A percentile compares a stretch with the other conserved stretches of the same genome.
Conservation (phyloP, 2,329 filamentous ascomycete species). For the Microcyclosporella mali region DNA sequence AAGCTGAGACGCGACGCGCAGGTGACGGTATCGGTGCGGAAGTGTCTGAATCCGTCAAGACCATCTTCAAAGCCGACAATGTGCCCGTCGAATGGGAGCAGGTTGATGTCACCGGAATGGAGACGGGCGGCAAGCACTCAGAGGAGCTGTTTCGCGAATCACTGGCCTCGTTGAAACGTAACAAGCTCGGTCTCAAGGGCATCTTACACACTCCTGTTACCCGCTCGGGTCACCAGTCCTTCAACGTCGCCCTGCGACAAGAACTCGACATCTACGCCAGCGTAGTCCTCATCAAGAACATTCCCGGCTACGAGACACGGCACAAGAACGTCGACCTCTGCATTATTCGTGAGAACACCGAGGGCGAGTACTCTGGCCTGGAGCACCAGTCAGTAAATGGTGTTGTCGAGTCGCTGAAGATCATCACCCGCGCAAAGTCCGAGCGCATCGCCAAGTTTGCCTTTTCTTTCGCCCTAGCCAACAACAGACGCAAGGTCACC, state of each 20-base stretch:
- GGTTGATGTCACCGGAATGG: constrained; percentile 88
- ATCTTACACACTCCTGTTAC: constrained; percentile 97
- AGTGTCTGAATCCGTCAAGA: constrained; percentile 96
- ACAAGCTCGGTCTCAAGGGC: constrained; percentile 98
- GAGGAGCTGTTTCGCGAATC: constrained; percentile 95
- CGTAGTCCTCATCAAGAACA: constrained; percentile 98
- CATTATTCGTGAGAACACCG: constrained; percentile 99
- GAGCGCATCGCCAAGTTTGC: constrained; percentile 99
- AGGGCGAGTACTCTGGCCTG: constrained; percentile 98
- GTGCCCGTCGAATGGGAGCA: constrained; percentile 99
- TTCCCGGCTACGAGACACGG: constrained; percentile 94
- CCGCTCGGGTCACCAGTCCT: constrained; percentile 94
- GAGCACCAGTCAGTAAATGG: constrained; percentile 96
- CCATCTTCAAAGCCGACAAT: constrained; percentile 99
- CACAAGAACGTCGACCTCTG: constrained; percentile 96
- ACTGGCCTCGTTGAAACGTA: constrained; percentile 89
- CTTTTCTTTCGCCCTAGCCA: constrained; percentile 94
- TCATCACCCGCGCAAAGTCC: constrained; percentile 97
- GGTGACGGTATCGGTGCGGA: constrained; percentile 96
- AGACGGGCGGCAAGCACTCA: constrained; percentile 75
- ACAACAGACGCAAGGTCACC: constrained; percentile 98
- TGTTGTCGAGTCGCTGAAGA: constrained; percentile 98
- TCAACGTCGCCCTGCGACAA: constrained; percentile 98
- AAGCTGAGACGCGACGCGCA: constrained; percentile 27
- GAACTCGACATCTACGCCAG: constrained; percentile 99